These are phyloP conservation scores for Penicillium janthinellum DNA, from an alignment of 2,329 filamentous ascomycete species.

Conservation along the genomic window DNA sequence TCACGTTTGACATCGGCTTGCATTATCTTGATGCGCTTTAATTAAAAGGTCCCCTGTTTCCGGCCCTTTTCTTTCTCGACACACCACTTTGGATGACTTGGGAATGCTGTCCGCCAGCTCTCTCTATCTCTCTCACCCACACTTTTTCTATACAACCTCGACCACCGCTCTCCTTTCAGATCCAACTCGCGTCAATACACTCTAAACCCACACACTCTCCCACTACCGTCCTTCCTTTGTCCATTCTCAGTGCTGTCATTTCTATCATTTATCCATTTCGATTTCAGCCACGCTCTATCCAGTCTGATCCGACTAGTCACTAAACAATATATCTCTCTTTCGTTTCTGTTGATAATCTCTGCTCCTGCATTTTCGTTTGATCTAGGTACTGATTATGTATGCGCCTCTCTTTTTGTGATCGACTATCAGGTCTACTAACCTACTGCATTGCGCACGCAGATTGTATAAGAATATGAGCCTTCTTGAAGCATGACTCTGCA, in stretches of 20 bases:
- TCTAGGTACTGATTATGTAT: slow-evolving; percentile 9
- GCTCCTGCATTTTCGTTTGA: slow-evolving; percentile 12
- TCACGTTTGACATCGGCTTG: neutral
- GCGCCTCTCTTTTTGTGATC: slow-evolving; percentile 12
- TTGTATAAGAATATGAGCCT: slow-evolving; percentile 18
- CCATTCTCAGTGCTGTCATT: slow-evolving; percentile 11
- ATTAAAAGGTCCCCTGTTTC: neutral
- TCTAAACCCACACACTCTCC: slow-evolving; percentile 12
- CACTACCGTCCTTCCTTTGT: slow-evolving; percentile 16
- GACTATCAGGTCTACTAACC: slow-evolving; percentile 13
- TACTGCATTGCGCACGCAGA: slow-evolving; percentile 15
- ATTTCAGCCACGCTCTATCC: slow-evolving; percentile 12
- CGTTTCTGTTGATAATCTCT: slow-evolving; percentile 24
- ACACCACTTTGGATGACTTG: slow-evolving; percentile 4
- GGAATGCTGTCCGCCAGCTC: neutral
- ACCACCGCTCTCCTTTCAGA: slow-evolving; percentile 8
- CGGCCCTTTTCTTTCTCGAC: slow-evolving; percentile 1
- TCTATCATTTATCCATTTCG: slow-evolving; percentile 1
- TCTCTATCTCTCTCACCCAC: neutral
- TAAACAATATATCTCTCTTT: slow-evolving; percentile 9
- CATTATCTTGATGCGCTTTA: neutral
- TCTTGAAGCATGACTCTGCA: slow-evolving; percentile 14
- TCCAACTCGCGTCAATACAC: slow-evolving; percentile 5
- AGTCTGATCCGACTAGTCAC: slow-evolving; percentile 14
- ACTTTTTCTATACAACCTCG: slow-evolving; percentile 5